Evolutionary conservation across 2,329 filamentous ascomycete genomes (phyloP), one percentile per base, ranked within the genome.

Genomic region (Aspergillus tubingensis): DNA sequence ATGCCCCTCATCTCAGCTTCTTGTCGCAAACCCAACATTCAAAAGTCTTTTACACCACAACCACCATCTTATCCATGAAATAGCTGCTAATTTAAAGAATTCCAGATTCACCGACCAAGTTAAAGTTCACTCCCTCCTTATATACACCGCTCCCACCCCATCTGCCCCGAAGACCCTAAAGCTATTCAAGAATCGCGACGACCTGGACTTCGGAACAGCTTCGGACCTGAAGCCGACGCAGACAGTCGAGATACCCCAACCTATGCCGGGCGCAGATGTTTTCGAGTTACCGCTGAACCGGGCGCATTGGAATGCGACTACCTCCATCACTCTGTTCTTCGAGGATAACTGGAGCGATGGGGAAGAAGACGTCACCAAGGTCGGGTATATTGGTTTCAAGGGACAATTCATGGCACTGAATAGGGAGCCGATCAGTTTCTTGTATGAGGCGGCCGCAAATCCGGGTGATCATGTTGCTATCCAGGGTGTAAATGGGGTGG

Each of bases 391-490:
- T 59, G 95, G 91, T 1, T 98, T 99, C 81, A 93, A 91, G 78
- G 95, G 95, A 23, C 91, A 96, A 77, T 98, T 92, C 83, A 95
- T 95, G 85, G 87, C 88, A 74, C 77, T 96, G 71, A 95, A 89
- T 50, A 84, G 89, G 58, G 91, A 94, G 73, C 92, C 95, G 1
- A 81, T 90, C 6, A 92, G 90, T 67, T 94, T 98, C 68, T 71
- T 96, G 62, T 99, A 98, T 76, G 95, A 99, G 83, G 90, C 92
- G 17, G 94, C 94, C 25, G 90, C 95, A 38, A 96, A 97, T 75
- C 95, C 94, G 11, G 86, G 81, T 50, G 95, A 99, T 79, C 95
- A 99, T 79, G 78, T 77, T 65, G 74, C 78, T 51, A 78, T 81
- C 51, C 74, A 77, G 59, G 78, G 80, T 27, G 71, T 82, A 53